Base-by-base conservation (phyloP, 768 basidiomycete genomes). In the Pleurotus platypus region DNA sequence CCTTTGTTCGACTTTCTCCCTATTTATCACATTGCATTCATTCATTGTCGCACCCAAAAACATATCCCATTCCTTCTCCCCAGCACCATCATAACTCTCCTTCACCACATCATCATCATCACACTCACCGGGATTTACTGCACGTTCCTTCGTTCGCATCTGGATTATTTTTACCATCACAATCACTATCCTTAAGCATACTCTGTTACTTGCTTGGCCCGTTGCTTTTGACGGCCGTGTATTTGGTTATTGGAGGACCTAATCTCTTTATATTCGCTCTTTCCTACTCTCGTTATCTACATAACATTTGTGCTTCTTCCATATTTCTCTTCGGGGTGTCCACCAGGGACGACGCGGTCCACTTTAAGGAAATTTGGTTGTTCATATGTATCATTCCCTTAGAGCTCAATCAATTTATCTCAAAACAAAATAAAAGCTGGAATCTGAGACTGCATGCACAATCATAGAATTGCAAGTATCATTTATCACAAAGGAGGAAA, bases 321-420 rank as follows among this genome's bases (percentile, higher is more conserved):
- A 62, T 65, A 62, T 46, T 64, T 64, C 66, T 67, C 67, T 67
- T 63, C 67, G 68, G 71, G 66, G 65, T 67, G 69, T 61, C 63
- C 22, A 60, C 62, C 64, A 62, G 61, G 64, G 60, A 62, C 54
- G 69, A 63, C 68, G 66, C 63, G 62, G 65, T 66, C 60, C 67
- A 66, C 60, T 64, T 35, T 56, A 62, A 68, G 67, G 70, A 75
- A 71, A 72, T 67, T 65, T 67, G 59, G 57, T 58, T 64, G 63
- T 69, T 64, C 67, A 60, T 67, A 68, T 75, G 72, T 77, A 76
- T 70, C 69, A 71, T 66, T 64, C 72, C 5, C 50, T 49, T 75
- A 75, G 71, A 75, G 68, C 7, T 35, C 68, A 73, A 72, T 73
- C 69, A 16, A 18, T 16, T 45, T 45, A 68, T 73, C 66, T 66